Evolutionary conservation across 2,329 filamentous ascomycete genomes (phyloP), one percentile per base, ranked within the genome.

Genomic region (Didymella pinodella): DNA sequence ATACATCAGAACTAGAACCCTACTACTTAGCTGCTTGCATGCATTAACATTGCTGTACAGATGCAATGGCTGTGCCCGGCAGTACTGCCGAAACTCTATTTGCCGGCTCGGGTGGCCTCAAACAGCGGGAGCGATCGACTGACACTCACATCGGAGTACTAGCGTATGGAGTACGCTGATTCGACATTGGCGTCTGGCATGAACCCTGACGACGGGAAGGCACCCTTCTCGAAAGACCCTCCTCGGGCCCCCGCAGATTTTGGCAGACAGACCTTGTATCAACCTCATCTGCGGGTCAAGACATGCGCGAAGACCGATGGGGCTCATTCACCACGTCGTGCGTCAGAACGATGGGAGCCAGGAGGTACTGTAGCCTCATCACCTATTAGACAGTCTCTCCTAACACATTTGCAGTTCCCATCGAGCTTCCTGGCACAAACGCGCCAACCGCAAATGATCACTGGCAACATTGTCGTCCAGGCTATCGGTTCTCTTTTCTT

Each of bases 381-480:
- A 32, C 25, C n/a, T 32, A 1, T 40, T 18, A 7, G 11, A 4
- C 5, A 10, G 3, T 2, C 20, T 20, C 18, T 26, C 11, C 26
- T 60, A 48, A 60, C 44, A 34, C 26, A 36, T 3, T 18, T 16
- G 25, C 25, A 60, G 57, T 48, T 56, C 20, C 26, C 52, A 53
- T 31, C 52, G 26, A 31, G 43, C 43, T 54, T 49, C 8, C 48
- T 57, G 14, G 57, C 64, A 14, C 54, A 68, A 45, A 51, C 64
- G 4, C 62, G 67, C 8, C 61, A 54, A 26, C 54, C 62, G 16
- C 46, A 65, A 7, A 65, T 69, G 26, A 53, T 69, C n/a, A 28
- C 46, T 16, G 67, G 67, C 29, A 69, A 69, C 45, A 54, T 59
- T 4, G 20, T 62, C 26, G 54, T 59, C 26, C 67, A 69, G 26